Percentiles rank a stretch among this genome's conserved stretches.
Evolutionary conservation across 371 early-diverging fungal species (phyloP).

Genomic region (Mucor velutinosus): DNA sequence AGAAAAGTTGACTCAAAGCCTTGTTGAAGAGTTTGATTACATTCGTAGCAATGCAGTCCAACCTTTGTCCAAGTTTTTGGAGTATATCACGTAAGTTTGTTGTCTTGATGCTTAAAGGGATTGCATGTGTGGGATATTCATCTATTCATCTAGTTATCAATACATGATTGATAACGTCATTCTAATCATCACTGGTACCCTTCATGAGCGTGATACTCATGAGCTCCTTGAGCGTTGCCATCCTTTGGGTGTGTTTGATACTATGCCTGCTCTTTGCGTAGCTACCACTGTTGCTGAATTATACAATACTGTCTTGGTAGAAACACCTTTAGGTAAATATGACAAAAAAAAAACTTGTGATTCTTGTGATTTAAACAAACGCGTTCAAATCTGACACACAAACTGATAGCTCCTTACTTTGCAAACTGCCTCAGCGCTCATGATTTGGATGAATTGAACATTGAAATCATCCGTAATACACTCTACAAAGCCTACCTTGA

Average conservation of each 20-base stretch:
- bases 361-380: background rate
- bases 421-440: slow-evolving; percentile 94
- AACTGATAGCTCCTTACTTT: slow-evolving; percentile 88
- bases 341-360: background rate
- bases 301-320: slow-evolving; percentile 95
- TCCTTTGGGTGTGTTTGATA: slow-evolving; percentile 95
- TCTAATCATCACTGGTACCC: slow-evolving; percentile 95
- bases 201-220: slow-evolving; percentile 97
- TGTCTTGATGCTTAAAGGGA: background rate
- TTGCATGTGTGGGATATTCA: background rate
- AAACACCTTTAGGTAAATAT: slow-evolving; percentile 86
- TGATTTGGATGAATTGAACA: slow-evolving; percentile 97
- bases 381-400: slow-evolving; percentile 7
- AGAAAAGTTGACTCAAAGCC: slow-evolving; percentile 84
- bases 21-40: slow-evolving; percentile 93
- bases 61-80: slow-evolving; percentile 88
- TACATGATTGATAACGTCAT: slow-evolving; percentile 99
- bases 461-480: slow-evolving; percentile 98
- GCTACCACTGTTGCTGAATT: slow-evolving; percentile 95
- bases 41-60: slow-evolving; percentile 83
- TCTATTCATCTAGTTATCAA: slow-evolving; percentile 70
- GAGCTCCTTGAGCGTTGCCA: slow-evolving; percentile 96
- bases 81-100: slow-evolving; percentile 88
- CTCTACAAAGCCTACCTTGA: slow-evolving; percentile 97
- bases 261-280: slow-evolving; percentile 97